A percentile compares a stretch with the other conserved stretches of the same genome.
phyloP scores from a whole-genome alignment of 352 stramenopile genomes.

The Phytophthora aleatoria region DNA sequence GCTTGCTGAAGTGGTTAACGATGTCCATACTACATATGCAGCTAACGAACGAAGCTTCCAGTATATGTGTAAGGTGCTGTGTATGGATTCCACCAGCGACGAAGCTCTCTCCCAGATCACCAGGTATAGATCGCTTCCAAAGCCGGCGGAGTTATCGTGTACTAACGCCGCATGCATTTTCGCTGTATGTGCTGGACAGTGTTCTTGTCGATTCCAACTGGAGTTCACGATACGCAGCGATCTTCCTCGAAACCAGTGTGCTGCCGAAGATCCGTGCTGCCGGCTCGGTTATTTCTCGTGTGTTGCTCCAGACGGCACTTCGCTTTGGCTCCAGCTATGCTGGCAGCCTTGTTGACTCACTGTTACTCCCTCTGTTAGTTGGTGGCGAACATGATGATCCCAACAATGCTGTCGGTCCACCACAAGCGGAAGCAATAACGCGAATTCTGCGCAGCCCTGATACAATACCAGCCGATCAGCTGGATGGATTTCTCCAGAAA shows the following conservation, averaged over 20 bases:
- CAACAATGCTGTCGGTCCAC: conserved; percentile 32
- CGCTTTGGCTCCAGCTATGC: conserved; percentile 57
- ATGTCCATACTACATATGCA: conserved; percentile 56
- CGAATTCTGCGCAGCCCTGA: conserved; percentile 60
- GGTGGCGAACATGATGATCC: conserved; percentile 7
- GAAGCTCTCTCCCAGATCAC: conserved; percentile 66
- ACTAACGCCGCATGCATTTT: not conserved
- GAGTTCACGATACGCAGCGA: conserved; percentile 67
- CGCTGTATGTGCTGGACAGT: conserved; percentile 23
- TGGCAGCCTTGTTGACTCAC: conserved; percentile 46
- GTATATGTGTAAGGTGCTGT: conserved; percentile 47
- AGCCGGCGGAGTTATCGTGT: not conserved
- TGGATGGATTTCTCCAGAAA: conserved; percentile 55
- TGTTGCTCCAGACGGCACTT: conserved; percentile 65
- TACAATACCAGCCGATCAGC: conserved; percentile 46
- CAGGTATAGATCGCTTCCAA: conserved; percentile 28
- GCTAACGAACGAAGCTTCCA: conserved; percentile 61
- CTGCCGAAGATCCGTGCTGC: conserved; percentile 60
- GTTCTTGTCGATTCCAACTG: conserved; percentile 67
- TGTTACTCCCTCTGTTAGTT: conserved; percentile 61
- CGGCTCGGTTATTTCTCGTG: conserved; percentile 73
- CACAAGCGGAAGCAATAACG: conserved; percentile 73
- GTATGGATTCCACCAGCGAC: conserved; percentile 55
- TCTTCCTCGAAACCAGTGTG: conserved; percentile 63
- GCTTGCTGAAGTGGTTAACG: conserved; percentile 67